These are phyloP conservation scores for Boletellus emodensis DNA, from an alignment of 768 basidiomycete species.

Conservation along the genomic window DNA sequence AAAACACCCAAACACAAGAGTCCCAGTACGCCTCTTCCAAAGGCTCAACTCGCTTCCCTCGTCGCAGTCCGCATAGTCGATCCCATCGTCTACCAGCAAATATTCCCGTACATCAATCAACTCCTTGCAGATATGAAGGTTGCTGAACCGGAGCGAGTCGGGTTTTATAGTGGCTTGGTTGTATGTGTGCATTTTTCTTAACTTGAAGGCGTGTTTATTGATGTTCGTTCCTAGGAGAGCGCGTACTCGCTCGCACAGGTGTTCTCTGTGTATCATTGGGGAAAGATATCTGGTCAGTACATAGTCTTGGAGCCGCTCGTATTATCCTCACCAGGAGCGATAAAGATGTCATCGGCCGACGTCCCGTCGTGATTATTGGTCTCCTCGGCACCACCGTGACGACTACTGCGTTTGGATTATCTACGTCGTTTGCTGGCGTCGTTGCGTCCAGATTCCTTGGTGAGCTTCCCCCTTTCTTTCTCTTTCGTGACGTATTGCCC, in stretches of 20 bases:
- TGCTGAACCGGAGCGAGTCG: constrained; percentile 43
- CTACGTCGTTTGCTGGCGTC: constrained; percentile 45
- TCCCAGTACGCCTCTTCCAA: constrained; percentile 23
- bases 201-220: not conserved
- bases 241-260: constrained; percentile 13
- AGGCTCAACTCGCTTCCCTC: too few species aligned
- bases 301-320: not conserved
- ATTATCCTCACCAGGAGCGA: not conserved
- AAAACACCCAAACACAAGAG: too few species aligned
- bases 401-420: constrained; percentile 49
- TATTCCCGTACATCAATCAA: constrained; percentile 66
- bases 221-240: constrained; percentile 44
- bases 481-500: too few species aligned
- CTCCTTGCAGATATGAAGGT: constrained; percentile 52
- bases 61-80: constrained; percentile 47
- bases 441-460: constrained; percentile 51
- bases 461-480: constrained; percentile 20
- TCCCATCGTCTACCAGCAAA: too few species aligned
- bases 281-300: constrained; percentile 46
- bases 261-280: constrained; percentile 47
- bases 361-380: constrained; percentile 56
- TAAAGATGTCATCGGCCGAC: constrained; percentile 55
- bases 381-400: constrained; percentile 47
- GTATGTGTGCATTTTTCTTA: constrained; percentile 32
- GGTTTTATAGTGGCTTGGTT: constrained; percentile 64